Base-by-base conservation (phyloP, 441 rosid genomes). In the Gossypium gossypioides region DNA sequence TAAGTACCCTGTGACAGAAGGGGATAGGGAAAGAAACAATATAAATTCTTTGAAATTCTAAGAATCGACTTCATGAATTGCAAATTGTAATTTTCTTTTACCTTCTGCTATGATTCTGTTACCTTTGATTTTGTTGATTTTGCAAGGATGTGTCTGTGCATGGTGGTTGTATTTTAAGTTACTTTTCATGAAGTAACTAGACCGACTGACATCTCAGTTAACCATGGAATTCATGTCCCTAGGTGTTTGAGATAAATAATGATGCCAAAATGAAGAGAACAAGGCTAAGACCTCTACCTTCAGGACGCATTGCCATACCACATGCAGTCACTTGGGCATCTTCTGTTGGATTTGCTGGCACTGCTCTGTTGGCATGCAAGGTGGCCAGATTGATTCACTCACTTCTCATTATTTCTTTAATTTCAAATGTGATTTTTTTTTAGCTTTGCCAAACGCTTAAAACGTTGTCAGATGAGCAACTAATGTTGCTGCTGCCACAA, bases 251-350 rank as follows among this genome's bases (percentile, higher is more conserved):
- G 89, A 82, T 88, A 72, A 85, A 76, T 0, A 89, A 91, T 78
- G 99, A 95, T 84, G 87, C 93, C 69, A 88, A 84, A 88, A 95
- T 95, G 99, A 95, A 89, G 82, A 84, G 98, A 79, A 95, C 99
- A 6, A 89, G 55, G 86, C 76, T 9, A 73, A 84, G 98, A 81
- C 99, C 99, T 6, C 86, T 95, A 22, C 99, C 98, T 84, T 85
- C 99, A 3, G 89, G 95, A 46, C 84, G 96, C 13, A 79, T 95
- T 1, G 69, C 93, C n/a, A 44, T 82, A 27, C 81, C 85, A 57
- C 98, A 95, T 74, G 99, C 98, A 24, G 81, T 84, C 52, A 73
- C 85, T 22, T 95, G 91, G 93, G 97, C 99, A 61, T 70, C 92
- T 75, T 83, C 86, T 59, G 88, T 85, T 46, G 96, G 97, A 64